Conservation (phyloP, 345 rosid genomes). For the Populus davidiana region DNA sequence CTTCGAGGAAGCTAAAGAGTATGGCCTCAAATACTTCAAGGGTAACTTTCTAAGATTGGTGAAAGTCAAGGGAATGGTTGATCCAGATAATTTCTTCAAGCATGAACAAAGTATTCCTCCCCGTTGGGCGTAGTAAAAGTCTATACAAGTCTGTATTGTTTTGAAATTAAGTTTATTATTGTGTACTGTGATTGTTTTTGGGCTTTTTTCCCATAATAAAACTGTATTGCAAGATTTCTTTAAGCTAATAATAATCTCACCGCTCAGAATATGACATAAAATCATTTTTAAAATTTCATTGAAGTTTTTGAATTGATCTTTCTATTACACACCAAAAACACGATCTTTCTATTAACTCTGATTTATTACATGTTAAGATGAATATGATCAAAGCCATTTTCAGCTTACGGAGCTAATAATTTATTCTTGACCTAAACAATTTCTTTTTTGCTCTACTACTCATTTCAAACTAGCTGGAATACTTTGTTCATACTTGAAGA, state of each 20-base stretch:
- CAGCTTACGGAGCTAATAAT: too few species aligned
- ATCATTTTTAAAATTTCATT: too few species aligned
- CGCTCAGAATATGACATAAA: too few species aligned
- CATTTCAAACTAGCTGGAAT: not conserved
- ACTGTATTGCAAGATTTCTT: not conserved
- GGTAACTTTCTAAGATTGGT: constrained; percentile 1
- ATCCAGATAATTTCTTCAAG: constrained; percentile 2
- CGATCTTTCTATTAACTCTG: too few species aligned
- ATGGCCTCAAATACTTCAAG: not conserved
- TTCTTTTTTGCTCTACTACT: not conserved
- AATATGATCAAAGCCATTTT: too few species aligned
- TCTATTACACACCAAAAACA: too few species aligned
- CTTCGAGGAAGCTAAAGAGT: not conserved
- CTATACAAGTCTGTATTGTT: not conserved
- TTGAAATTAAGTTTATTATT: not conserved
- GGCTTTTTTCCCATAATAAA: not conserved
- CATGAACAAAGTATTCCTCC: not conserved
- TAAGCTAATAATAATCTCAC: not conserved
- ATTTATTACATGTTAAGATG: too few species aligned
- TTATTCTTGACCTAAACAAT: too few species aligned
- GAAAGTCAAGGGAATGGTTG: not conserved
- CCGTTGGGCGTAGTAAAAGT: not conserved
- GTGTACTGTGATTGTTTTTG: not conserved
- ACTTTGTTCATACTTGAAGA: constrained; percentile 11
- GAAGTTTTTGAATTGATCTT: too few species aligned